Percentiles rank a stretch among this genome's conserved stretches.
These are phyloP conservation scores for Pseudopithomyces maydicus DNA, from an alignment of 2,329 filamentous ascomycete genomes.

Conservation along the genomic window DNA sequence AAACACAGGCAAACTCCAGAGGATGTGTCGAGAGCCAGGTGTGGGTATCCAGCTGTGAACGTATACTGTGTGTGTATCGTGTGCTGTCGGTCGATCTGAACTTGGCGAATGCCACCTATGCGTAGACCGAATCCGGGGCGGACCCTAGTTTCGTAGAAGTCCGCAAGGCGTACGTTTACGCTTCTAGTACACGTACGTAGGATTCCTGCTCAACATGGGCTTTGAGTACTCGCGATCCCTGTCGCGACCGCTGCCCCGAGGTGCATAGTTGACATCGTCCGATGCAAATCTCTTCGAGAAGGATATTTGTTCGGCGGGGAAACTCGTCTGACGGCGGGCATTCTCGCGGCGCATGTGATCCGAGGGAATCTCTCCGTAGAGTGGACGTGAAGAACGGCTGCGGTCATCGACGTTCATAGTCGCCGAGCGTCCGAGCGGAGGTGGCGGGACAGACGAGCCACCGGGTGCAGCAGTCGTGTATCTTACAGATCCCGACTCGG, in stretches of 20 bases:
- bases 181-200: slow-evolving; percentile 37
- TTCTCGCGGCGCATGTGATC: slow-evolving; percentile 20
- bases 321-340: slow-evolving; percentile 33
- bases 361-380: slow-evolving; percentile 33
- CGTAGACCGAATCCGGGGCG: not conserved
- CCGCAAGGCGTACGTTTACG: not conserved
- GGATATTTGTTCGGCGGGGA: slow-evolving; percentile 36
- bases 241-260: slow-evolving; percentile 22
- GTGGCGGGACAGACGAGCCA: slow-evolving; percentile 17
- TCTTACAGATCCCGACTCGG: slow-evolving; percentile 18
- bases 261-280: slow-evolving; percentile 45
- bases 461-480: slow-evolving; percentile 21
- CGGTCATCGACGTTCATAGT: slow-evolving; percentile 35
- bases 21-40: slow-evolving; percentile 7
- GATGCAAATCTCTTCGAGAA: slow-evolving; percentile 37
- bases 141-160: not conserved
- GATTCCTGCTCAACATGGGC: slow-evolving; percentile 28
- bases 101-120: not conserved
- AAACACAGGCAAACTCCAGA: not conserved
- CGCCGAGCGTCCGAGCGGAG: slow-evolving; percentile 28
- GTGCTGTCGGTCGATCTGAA: not conserved
- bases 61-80: not conserved
- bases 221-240: slow-evolving; percentile 27
- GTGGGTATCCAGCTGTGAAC: slow-evolving; percentile 8
- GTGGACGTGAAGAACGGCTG: slow-evolving; percentile 19